A percentile compares a stretch with the other conserved stretches of the same genome.
Evolutionary conservation across 1,284 basidiomycete species (phyloP).

Genomic region (Caloboletus inedulis): DNA sequence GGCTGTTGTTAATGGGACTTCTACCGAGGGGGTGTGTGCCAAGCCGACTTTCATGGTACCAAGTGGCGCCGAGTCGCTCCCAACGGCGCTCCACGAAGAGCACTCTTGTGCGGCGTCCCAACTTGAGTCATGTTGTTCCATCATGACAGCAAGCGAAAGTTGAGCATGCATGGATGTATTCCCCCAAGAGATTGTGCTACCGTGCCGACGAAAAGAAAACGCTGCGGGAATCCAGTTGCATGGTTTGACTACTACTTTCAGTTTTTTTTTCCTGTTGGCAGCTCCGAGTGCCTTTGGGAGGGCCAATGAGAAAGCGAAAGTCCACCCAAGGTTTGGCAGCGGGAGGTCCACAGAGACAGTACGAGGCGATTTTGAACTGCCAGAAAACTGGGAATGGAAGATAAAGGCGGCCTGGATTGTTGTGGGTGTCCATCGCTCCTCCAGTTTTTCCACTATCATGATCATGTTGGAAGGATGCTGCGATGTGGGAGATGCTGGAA

Average conservation of each 20-base stretch:
- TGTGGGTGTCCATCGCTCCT: constrained; percentile 20
- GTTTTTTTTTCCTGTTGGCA: too few relatives aligned
- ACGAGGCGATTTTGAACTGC: neutral
- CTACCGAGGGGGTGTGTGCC: neutral
- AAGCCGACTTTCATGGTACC: constrained; percentile 7
- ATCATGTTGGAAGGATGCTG: neutral
- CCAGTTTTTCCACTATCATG: neutral
- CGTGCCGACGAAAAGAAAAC: constrained; percentile 13
- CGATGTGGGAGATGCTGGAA: neutral
- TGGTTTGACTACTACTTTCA: too few relatives aligned
- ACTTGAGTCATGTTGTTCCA: neutral
- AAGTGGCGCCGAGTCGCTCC: neutral
- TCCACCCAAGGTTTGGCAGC: constrained; percentile 16
- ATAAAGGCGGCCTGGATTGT: constrained; percentile 10
- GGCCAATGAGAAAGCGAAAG: constrained; percentile 12
- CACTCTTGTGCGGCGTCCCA: neutral
- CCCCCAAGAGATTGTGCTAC: constrained; percentile 10
- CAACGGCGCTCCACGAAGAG: neutral
- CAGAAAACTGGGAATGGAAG: neutral
- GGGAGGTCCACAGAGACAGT: constrained; percentile 14
- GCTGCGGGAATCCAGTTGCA: constrained; percentile 6
- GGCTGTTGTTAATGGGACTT: neutral
- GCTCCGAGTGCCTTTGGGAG: too few relatives aligned
- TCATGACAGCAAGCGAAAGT: constrained; percentile 7
- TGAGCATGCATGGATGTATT: constrained; percentile 15